These are phyloP conservation scores for Ceriops tagal DNA, from an alignment of 345 rosid genomes.

Conservation along the genomic window DNA sequence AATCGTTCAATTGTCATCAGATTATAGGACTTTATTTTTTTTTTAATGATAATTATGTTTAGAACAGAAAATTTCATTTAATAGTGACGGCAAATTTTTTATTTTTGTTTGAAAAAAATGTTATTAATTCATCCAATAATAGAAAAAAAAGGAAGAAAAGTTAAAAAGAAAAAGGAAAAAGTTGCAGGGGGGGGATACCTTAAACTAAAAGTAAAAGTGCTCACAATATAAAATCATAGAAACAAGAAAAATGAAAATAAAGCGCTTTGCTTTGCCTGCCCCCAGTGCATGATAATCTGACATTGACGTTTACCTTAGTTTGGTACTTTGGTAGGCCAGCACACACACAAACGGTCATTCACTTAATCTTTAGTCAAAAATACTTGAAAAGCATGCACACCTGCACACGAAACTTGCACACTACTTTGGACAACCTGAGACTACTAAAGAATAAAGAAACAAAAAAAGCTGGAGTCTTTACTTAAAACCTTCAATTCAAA, in stretches of 20 bases:
- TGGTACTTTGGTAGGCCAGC: conserved; percentile 29
- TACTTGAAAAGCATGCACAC: neutral
- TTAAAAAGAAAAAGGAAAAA: too few relatives aligned
- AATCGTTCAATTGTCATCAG: too few relatives aligned
- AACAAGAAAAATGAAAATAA: neutral
- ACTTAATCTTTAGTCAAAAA: conserved; percentile 14
- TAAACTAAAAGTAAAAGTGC: too few relatives aligned
- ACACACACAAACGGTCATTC: conserved; percentile 7
- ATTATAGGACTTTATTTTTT: too few relatives aligned
- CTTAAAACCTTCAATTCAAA: conserved; percentile 16
- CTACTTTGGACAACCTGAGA: neutral
- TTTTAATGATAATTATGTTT: too few relatives aligned
- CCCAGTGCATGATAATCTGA: conserved; percentile 13
- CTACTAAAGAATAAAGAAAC: conserved; percentile 11
- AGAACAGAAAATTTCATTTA: too few relatives aligned
- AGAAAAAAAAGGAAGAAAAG: too few relatives aligned
- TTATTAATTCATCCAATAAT: too few relatives aligned
- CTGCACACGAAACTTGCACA: neutral
- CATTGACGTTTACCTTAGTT: conserved; percentile 3
- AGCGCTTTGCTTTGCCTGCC: neutral
- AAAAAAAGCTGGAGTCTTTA: conserved; percentile 7
- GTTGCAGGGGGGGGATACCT: too few relatives aligned
- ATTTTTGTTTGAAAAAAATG: too few relatives aligned
- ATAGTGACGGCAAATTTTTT: too few relatives aligned
- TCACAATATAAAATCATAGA: too few relatives aligned